Base-by-base conservation (phyloP, 2,329 filamentous ascomycete species). In the Cercospora canescens region DNA sequence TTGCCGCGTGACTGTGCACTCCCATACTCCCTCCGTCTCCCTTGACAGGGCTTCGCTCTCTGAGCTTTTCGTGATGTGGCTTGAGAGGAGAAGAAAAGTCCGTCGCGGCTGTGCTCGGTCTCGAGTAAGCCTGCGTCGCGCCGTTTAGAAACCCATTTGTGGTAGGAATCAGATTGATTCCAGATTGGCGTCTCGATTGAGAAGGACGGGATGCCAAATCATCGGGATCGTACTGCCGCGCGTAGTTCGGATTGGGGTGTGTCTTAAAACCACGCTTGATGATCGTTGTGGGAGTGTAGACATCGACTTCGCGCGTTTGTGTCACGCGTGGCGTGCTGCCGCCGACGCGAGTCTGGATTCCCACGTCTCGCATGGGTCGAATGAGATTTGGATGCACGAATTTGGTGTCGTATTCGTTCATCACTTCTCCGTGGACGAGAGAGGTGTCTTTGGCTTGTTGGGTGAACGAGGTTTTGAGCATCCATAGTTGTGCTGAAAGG, bases 381-480 rank as follows among this genome's bases (percentile, higher is more conserved):
- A 96, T 91, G n/a, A 96, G 87, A 11, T 89, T 86, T 2, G 95
- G 95, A 74, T 96, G 93, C 1, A 99, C 95, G 75, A 91, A 97
- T 81, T 99, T 99, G 72, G 88, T 92, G 76, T 98, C 93, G 76
- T 99, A 99, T 80, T 99, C 95, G 76, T 93, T 90, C 80, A 98
- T 85, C 5, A 98, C 94, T 79, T 98, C 92, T 72, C 91, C 93
- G 72, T 96, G 93, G 65, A 99, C 91, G 55, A 97, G 85, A 2
- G 89, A 85, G 1, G 87, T 88, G 78, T 99, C 95, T 76, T 93
- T 96, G 67, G 87, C 88, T 77, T 98, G 94, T 76, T 94, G 94
- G 3, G 87, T 85, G 79, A 94, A 98, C 35, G 85, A 88, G 2
- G 85, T 86, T 67, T 91, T 89, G 58, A 98, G 82, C 32, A 92